Base-by-base conservation (phyloP, 106 monocot genomes). In the Xerophyta viscosa region DNA sequence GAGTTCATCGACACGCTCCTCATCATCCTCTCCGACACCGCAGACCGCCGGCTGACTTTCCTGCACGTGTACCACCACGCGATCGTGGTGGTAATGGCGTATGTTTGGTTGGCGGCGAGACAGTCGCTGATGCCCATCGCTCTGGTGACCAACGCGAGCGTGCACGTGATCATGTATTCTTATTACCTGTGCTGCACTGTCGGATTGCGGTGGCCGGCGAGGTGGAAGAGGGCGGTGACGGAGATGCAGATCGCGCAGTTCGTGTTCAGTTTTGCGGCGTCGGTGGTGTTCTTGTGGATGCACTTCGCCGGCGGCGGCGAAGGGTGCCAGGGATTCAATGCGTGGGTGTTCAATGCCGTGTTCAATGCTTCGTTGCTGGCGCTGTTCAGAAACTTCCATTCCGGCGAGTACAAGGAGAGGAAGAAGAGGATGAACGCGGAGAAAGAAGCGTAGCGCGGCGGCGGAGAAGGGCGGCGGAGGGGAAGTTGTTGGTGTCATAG, bases 11-110 rank as follows among this genome's bases (percentile, higher is more conserved):
- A 96, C 77, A 88, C 94, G 48, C 57, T 85, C 50, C 76, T 96
- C 66, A 85, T 96, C 61, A 51, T 96, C 52, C 61, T 85, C 47
- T 24, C 61, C 37, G 57, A 55, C 23, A 36, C 7, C 11, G 5
- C 33, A 6, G 68, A 54, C 8, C 36, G 73, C 10, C 63, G 68
- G 17, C 84, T 87, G 29, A 76, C 94, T 11, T 85, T 96, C 61
- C 75, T 96, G 37, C 94, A 96, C 52, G 84, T 88, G 47, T 96
- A 96, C 88, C 94, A 96, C 84, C 94, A 96, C 75, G 81, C 88
- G 29, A 60, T 63, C 29, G 84, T 88, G 44, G 44, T 82, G 30
- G 65, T 73, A 50, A 82, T 96, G 88, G 81, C 75, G 70, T 81
- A 84, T 66, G 24, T 82, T 5, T 96, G 94, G 88, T 56, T 96